Evolutionary conservation across 2,329 filamentous ascomycete genomes (phyloP), one percentile per base, ranked within the genome.

Genomic region (Chaetomiaceae sp.): DNA sequence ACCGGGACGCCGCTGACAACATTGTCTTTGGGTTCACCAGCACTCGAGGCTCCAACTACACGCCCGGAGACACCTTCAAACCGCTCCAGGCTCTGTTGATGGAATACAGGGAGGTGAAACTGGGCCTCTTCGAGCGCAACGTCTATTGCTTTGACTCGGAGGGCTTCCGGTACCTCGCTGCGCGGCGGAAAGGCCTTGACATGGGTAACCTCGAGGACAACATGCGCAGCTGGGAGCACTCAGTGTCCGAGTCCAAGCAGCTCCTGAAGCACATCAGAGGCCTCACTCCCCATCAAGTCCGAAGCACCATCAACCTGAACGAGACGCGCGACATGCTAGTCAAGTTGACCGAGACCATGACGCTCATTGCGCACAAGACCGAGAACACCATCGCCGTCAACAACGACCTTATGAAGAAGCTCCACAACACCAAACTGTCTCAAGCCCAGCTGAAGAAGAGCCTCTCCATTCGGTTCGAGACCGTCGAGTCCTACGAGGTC

Each of bases 1-100:
- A 74, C 58, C 64, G 65, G 1, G 63, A 65, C 54, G 71, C 71
- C 12, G 63, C 68, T 0, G 57, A 53, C 15, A 75, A 75, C 57
- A 72, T 75, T 47, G 69, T 65, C 0, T 75, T 72, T 57, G 71
- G 72, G 2, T 76, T 75, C 57, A 75, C 71, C 14, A 74, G 74
- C 54, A 73, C 72, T 0, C 63, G 71, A 1, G 65, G 65, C 3
- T 70, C 71, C 6, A 73, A 72, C 59, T 75, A 71, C 53, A 68
- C 55, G 15, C 72, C 72, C 0, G 72, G 73, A 1, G 72, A 73
- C 56, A 70, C 71, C 0, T 72, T 68, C 52, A 58, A 58, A 1
- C 68, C 71, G 1, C 64, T 74, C 0, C 54, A 67, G 22, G 42
- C 50, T 1, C 57, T 73, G 0, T 56, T 73, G 7, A 43, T 33